Conservation (phyloP, 495 filamentous ascomycete species). For the Neurospora discreta region DNA sequence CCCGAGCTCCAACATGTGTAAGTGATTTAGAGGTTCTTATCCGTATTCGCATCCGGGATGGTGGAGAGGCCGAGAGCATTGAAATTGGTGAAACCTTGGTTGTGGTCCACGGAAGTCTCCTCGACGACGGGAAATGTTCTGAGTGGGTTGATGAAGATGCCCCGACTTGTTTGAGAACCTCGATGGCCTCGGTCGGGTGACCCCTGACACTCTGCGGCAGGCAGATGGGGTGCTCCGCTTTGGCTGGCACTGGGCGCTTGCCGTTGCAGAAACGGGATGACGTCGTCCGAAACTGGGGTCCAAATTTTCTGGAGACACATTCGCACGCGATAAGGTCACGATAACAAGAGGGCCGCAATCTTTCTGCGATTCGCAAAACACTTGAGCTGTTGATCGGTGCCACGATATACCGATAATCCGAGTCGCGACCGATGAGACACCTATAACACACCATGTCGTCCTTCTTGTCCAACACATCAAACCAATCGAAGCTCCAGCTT, state of each 20-base stretch:
- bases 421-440: neutral
- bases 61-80: neutral
- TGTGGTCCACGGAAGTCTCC: neutral
- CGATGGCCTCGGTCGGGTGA: neutral
- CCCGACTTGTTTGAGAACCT: neutral
- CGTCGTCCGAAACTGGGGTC: neutral
- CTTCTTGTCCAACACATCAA: constrained; percentile 22
- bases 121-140: neutral
- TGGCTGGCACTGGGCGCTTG: neutral
- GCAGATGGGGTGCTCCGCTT: neutral
- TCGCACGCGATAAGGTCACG: neutral
- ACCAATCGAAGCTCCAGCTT: constrained; percentile 45
- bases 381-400: neutral
- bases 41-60: neutral
- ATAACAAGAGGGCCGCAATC: neutral
- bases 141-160: neutral
- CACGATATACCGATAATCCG: neutral
- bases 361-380: neutral
- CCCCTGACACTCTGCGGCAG: neutral
- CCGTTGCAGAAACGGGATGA: neutral
- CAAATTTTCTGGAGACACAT: neutral
- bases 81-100: neutral
- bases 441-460: constrained; percentile 22
- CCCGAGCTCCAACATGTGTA: neutral
- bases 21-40: neutral